These are phyloP conservation scores for Yamadazyma sp. DNA, from an alignment of 805 yeast genomes.

Conservation along the genomic window DNA sequence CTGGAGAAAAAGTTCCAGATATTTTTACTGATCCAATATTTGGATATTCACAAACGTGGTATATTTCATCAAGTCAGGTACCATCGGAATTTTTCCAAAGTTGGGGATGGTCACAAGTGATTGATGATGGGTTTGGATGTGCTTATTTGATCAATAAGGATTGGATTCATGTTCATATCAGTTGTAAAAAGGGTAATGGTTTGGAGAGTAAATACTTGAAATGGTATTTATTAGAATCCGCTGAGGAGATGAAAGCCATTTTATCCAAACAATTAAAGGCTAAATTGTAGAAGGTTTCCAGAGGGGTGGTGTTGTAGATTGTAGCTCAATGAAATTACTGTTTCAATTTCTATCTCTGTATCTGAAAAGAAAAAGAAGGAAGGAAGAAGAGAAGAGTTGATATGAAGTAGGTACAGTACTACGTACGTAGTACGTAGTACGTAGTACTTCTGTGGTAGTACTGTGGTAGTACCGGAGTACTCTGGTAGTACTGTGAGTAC, in stretches of 20 bases:
- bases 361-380: too few relatives aligned
- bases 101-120: slow-evolving; percentile 95
- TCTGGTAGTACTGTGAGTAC: too few relatives aligned
- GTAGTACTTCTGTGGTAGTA: too few relatives aligned
- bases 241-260: slow-evolving; percentile 73
- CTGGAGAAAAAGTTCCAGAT: slow-evolving; percentile 60
- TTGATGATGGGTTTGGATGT: slow-evolving; percentile 88
- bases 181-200: slow-evolving; percentile 62
- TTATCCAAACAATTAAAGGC: slow-evolving; percentile 45
- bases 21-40: slow-evolving; percentile 75
- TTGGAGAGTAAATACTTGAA: slow-evolving; percentile 57
- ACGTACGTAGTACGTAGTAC: too few relatives aligned
- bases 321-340: too few relatives aligned
- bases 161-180: slow-evolving; percentile 81
- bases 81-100: slow-evolving; percentile 79
- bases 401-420: too few relatives aligned
- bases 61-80: slow-evolving; percentile 82
- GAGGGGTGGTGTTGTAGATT: too few relatives aligned
- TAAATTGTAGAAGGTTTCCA: slow-evolving; percentile 40
- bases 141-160: slow-evolving; percentile 90
- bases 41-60: slow-evolving; percentile 80
- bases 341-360: too few relatives aligned
- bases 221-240: slow-evolving; percentile 70
- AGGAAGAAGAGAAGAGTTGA: too few relatives aligned
- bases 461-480: too few relatives aligned